Base-by-base conservation (phyloP, 208 protist genomes). In the Trypanosomatidae sp. region DNA sequence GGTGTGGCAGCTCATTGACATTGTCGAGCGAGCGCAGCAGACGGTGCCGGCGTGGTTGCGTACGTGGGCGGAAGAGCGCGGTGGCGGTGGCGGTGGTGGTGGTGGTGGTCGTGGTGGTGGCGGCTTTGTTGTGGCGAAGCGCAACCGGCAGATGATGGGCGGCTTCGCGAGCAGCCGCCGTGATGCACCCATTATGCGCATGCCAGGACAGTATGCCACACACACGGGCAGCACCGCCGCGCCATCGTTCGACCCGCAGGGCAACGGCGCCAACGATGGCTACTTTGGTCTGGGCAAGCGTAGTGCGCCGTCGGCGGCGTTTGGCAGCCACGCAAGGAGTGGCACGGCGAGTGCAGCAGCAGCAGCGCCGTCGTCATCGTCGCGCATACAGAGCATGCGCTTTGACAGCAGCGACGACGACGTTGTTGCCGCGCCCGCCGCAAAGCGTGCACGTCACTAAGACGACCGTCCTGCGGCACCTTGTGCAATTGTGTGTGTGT, bases 361-460 rank as follows among this genome's bases (percentile, higher is more conserved):
- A 53, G 48, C 16, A 48, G 53, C 32, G 25, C 51, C 43, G 48
- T 56, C 41, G 25, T 48, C 43, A 52, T 56, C 41, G 43, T 59
- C 41, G 33, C 48, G 27, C 13, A 77, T 65, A 22, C 50, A 63
- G 37, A 68, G 72, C 48, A 88, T 71, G 46, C 57, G 52, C 22
- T 85, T 81, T 46, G 79, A 76, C 21, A 60, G 72, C 49, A 81
- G 70, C 53, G 65, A 68, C 50, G 71, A 81, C 43, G 74, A 84
- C 3, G 66, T 70, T 25, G 52, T 68, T 32, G 43, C n/a, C n/a
- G n/a, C n/a, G n/a, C n/a, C n/a, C n/a, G n/a, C n/a, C n/a, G n/a
- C n/a, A n/a, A n/a, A n/a, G n/a, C n/a, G n/a, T n/a, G n/a, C n/a
- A n/a, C n/a, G n/a, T n/a, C n/a, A n/a, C n/a, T n/a, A n/a, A n/a